Evolutionary conservation across 2,329 filamentous ascomycete genomes (phyloP), one percentile per base, ranked within the genome.

Genomic region (Didymella lethalis): DNA sequence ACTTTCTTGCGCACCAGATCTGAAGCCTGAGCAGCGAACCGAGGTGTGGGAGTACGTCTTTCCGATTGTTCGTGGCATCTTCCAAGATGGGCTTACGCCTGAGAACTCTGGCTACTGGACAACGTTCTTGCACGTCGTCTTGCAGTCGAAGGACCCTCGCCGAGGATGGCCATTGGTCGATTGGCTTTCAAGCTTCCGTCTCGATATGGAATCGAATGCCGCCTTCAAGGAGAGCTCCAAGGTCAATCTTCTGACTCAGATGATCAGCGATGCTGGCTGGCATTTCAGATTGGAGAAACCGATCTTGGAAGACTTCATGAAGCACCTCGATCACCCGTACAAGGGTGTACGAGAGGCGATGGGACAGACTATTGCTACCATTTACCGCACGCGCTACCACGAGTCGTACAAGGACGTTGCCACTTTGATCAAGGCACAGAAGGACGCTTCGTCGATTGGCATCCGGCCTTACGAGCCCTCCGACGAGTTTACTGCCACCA

Each of bases 201-300:
- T 99, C 10, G 95, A 99, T 74, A 94, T 98, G 89, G 83, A 87
- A 6, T 97, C 94, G 0, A 97, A 98, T 73, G 95, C 96, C 4
- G 95, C 95, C 0, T 99, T 99, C 84, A 99, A 99, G 76, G 96
- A 99, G 76, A 97, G 94, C 54, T 96, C 94, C 28, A 97, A 98
- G 80, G 92, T 99, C 16, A 90, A 95, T 65, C 82, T 99, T 29
- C 83, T 99, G 18, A 92, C 97, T 67, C 92, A 96, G 66, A 86
- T 91, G 62, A 90, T 99, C 59, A 88, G 88, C 44, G 93, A 97
- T 69, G 86, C 89, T 34, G 95, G 95, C 1, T 99, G 96, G 95
- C 95, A 99, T 76, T 99, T 97, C 83, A 92, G 92, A 63, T 83
- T 92, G 11, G 92, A 96, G 67, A 87, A 92, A 78, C 93, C 93